Evolutionary conservation across 2,329 filamentous ascomycete genomes (phyloP).

Genomic region (Fusarium devonianum): DNA sequence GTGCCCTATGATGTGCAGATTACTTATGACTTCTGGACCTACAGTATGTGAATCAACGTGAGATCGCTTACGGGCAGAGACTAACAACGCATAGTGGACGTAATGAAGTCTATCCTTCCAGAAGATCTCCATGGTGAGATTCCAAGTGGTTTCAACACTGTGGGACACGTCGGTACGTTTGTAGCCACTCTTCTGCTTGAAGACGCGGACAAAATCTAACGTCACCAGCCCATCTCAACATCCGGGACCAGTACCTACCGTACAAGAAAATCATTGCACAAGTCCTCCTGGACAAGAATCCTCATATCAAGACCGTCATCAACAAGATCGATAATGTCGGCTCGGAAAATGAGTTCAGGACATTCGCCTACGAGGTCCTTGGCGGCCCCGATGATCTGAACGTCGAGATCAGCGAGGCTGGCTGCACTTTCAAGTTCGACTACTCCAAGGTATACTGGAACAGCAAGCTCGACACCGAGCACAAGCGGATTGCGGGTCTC

Average conservation of each 20-base stretch:
- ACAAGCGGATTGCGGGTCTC: constrained; percentile 76
- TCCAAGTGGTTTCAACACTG: constrained; percentile 84
- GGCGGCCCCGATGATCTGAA: constrained; percentile 82
- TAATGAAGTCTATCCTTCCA: constrained; percentile 82
- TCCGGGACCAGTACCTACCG: constrained; percentile 80
- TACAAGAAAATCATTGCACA: constrained; percentile 88
- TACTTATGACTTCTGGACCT: constrained; percentile 86
- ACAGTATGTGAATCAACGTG: constrained; percentile 60
- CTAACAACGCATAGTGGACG: constrained; percentile 66
- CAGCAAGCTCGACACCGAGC: constrained; percentile 86
- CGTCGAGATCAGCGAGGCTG: constrained; percentile 81
- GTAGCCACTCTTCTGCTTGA: background rate
- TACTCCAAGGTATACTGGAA: constrained; percentile 99
- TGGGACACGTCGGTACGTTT: constrained; percentile 80
- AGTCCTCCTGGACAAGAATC: constrained; percentile 90
- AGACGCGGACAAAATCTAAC: constrained; percentile 13
- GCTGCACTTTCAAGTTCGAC: constrained; percentile 90
- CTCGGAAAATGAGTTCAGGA: constrained; percentile 83
- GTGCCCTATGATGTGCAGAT: constrained; percentile 78
- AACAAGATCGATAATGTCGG: constrained; percentile 95
- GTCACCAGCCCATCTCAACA: constrained; percentile 80
- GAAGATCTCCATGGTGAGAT: constrained; percentile 81
- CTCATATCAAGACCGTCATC: constrained; percentile 83
- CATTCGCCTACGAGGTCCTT: constrained; percentile 91
- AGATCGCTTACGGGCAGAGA: background rate